phyloP scores from a whole-genome alignment of 2,329 filamentous ascomycete species.

The Aspergillus nomiae region DNA sequence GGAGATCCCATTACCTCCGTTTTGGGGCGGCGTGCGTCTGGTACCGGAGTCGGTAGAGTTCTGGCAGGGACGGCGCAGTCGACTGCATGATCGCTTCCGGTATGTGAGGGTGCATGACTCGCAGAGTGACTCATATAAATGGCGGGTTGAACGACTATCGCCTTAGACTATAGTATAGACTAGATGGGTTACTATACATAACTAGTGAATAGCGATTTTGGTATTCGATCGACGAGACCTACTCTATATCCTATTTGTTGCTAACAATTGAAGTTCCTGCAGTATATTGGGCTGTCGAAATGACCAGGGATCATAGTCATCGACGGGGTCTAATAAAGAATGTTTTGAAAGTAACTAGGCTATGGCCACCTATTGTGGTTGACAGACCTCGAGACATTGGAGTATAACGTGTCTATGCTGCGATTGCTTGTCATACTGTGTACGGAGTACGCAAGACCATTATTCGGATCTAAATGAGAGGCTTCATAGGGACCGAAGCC shows the following conservation, averaged over 20 bases:
- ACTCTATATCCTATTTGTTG: background rate
- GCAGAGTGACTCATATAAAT: conserved; percentile 47
- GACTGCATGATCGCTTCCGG: conserved; percentile 90
- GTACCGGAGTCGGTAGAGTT: conserved; percentile 89
- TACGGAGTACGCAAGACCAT: no score
- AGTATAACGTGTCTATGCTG: no score
- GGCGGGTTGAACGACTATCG: conserved; percentile 44
- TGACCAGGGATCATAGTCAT: background rate
- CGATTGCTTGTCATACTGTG: no score
- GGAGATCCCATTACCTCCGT: conserved; percentile 84
- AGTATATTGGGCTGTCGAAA: background rate
- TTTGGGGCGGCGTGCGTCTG: conserved; percentile 90
- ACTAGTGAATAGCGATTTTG: background rate
- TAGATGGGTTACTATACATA: background rate
- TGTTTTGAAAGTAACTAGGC: no score
- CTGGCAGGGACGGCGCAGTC: conserved; percentile 87
- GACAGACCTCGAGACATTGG: no score
- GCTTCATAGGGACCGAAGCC: background rate
- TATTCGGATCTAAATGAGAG: background rate
- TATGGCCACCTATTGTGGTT: no score
- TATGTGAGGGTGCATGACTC: conserved; percentile 74
- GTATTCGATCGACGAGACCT: background rate
- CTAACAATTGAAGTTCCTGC: background rate
- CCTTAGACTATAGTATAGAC: conserved; percentile 28
- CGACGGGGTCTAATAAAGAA: background rate